Base-by-base conservation (phyloP, 805 yeast genomes). In the Cyberlindnera sargentensis region DNA sequence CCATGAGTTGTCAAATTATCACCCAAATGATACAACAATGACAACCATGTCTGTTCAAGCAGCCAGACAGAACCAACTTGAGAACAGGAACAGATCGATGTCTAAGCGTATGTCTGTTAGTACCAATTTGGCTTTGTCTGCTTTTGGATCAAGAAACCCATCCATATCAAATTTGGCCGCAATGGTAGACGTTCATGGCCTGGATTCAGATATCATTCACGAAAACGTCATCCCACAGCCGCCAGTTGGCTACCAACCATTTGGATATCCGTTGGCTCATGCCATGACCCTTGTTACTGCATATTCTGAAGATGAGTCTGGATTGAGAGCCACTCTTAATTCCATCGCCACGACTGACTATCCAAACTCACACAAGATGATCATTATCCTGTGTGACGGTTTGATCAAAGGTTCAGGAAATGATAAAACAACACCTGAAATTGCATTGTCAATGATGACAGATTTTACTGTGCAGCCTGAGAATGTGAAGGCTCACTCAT, bases 271-370 rank as follows among this genome's bases (percentile, higher is more conserved):
- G 11, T 72, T 93, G 53, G 71, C 83, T 11, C 93, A 84, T 53
- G 71, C 80, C 0, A 74, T 85, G 55, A 79, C 82, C 52, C 68
- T 84, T 46, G 95, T 93, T 8, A 93, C 99, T 1, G 91, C 97
- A 58, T 93, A 93, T 60, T 89, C 97, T 2, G 99, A 93, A 67
- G 95, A 88, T 61, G 85, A 78, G 52, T 83, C 72, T 9, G 96
- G 95, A 48, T 64, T 93, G 45, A 74, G 98, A 56, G 79, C 91
- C 1, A 89, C 98, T 0, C 63, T 91, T 50, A 98, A 93, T 62
- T 91, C 98, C 2, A 61, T 93, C 41, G 86, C 95, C n/a, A 87
- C 96, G 1, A 88, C 97, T 1, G 95, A 88, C 50, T 93, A 84
- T 63, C 97, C 98, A 44, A 90, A 89, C 62, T 86, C 96, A 4